Conservation (phyloP, 2,329 filamentous ascomycete species). For the Hypocrella siamensis region DNA sequence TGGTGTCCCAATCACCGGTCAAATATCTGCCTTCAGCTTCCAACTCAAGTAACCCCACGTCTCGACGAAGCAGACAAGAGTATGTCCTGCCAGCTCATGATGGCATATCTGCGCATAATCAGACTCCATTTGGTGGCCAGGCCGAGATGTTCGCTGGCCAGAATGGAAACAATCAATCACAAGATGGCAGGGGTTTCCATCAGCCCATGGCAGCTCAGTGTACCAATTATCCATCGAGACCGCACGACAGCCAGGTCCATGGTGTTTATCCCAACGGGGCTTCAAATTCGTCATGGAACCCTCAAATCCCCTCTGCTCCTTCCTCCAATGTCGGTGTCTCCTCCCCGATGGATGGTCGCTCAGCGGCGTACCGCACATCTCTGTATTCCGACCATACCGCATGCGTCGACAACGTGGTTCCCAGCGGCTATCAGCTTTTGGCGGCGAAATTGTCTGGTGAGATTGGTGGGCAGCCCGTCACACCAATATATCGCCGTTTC, state of each 20-base stretch:
- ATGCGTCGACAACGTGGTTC: slow-evolving; percentile 7
- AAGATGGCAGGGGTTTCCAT: slow-evolving; percentile 1
- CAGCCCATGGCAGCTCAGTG: slow-evolving; percentile 1
- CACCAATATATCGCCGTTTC: slow-evolving; percentile 70
- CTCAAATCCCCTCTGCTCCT: slow-evolving; percentile 1
- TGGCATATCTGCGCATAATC: background rate
- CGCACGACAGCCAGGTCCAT: background rate
- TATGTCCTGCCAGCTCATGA: slow-evolving; percentile 1
- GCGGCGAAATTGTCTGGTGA: slow-evolving; percentile 31
- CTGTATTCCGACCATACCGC: slow-evolving; percentile 1
- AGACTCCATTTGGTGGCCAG: background rate
- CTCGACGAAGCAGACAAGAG: slow-evolving; percentile 1
- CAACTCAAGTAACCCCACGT: slow-evolving; percentile 2
- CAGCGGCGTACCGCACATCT: background rate
- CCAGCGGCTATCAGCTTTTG: slow-evolving; percentile 47
- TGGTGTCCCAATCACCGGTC: slow-evolving; percentile 4
- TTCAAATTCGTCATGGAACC: background rate
- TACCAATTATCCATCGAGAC: background rate
- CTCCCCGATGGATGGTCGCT: slow-evolving; percentile 1
- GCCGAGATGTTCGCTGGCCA: background rate
- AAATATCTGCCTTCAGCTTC: slow-evolving; percentile 3
- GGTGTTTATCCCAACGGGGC: no score
- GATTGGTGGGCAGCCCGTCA: slow-evolving; percentile 13
- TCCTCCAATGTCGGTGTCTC: slow-evolving; percentile 1
- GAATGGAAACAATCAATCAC: slow-evolving; percentile 1